phyloP scores from a whole-genome alignment of 139 green algal genomes.

The Ettlia oleoabundans region DNA sequence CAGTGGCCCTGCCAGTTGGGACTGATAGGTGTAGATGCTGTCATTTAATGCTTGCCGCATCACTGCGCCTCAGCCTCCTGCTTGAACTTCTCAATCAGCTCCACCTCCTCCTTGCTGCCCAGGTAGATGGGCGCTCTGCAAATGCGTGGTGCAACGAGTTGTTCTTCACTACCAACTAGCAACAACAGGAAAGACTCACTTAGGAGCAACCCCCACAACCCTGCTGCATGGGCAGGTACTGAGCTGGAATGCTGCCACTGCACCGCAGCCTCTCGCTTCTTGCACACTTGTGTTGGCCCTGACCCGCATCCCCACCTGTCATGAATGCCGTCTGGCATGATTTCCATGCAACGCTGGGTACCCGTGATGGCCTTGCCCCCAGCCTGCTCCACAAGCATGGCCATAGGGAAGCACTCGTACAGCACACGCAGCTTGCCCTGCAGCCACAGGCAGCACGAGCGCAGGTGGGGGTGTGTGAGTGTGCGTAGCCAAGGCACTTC shows the following conservation, averaged over 20 bases:
- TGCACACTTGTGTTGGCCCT: background rate
- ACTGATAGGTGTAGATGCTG: background rate
- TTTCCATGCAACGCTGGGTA: constrained; percentile 55
- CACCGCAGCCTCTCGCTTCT: too few relatives aligned
- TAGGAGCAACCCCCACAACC: too few relatives aligned
- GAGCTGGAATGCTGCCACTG: too few relatives aligned
- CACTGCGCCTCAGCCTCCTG: constrained; percentile 18
- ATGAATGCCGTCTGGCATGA: constrained; percentile 57
- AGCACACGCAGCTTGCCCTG: constrained; percentile 78
- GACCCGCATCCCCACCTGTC: constrained; percentile 12
- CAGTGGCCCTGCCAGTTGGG: background rate
- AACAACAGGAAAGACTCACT: too few relatives aligned
- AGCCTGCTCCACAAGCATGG: constrained; percentile 63
- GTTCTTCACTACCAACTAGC: too few relatives aligned
- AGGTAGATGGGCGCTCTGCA: constrained; percentile 60
- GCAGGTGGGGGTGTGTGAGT: background rate
- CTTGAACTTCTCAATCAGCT: constrained; percentile 49
- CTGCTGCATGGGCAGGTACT: too few relatives aligned
- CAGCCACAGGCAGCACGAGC: too few relatives aligned
- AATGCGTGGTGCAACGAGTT: too few relatives aligned
- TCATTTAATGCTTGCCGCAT: background rate
- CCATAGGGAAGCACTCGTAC: constrained; percentile 82
- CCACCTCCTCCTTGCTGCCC: constrained; percentile 57
- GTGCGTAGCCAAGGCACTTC: background rate
- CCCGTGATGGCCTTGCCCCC: constrained; percentile 50